A percentile compares a stretch with the other conserved stretches of the same genome.
Conservation (phyloP, 208 protist genomes). For the Acanthamoeba lenticulata region DNA sequence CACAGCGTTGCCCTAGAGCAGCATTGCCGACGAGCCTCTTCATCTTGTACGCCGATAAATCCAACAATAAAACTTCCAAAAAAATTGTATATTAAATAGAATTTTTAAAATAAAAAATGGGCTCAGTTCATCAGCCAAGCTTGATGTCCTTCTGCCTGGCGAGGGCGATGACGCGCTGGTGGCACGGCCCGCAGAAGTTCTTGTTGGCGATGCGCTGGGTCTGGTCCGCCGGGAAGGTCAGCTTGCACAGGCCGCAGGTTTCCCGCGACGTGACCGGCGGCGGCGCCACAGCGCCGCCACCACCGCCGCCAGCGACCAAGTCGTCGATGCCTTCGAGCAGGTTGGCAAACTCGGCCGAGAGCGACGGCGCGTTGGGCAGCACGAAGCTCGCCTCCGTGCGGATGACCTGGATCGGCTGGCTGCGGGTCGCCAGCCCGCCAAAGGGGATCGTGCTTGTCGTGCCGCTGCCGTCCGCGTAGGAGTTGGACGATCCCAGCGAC, state of each 20-base stretch:
- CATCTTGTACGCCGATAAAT: too few relatives aligned
- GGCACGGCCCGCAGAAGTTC: background rate
- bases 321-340: background rate
- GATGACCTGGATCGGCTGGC: background rate
- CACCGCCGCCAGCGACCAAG: background rate
- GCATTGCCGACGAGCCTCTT: background rate
- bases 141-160: background rate
- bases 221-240: background rate
- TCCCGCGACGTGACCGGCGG: background rate
- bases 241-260: constrained; percentile 6
- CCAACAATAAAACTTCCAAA: too few relatives aligned
- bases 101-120: background rate
- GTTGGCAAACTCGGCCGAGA: background rate
- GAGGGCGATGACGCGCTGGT: background rate
- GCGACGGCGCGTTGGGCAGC: background rate
- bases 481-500: background rate
- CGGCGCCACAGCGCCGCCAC: background rate
- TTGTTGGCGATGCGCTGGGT: background rate
- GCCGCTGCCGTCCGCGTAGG: too few relatives aligned
- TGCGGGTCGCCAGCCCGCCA: background rate
- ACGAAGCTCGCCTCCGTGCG: background rate
- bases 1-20: too few relatives aligned
- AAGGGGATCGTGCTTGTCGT: background rate
- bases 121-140: background rate
- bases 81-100: background rate